phyloP scores from a whole-genome alignment of 2,329 filamentous ascomycete species.

The Pyrenochaeta sp. region DNA sequence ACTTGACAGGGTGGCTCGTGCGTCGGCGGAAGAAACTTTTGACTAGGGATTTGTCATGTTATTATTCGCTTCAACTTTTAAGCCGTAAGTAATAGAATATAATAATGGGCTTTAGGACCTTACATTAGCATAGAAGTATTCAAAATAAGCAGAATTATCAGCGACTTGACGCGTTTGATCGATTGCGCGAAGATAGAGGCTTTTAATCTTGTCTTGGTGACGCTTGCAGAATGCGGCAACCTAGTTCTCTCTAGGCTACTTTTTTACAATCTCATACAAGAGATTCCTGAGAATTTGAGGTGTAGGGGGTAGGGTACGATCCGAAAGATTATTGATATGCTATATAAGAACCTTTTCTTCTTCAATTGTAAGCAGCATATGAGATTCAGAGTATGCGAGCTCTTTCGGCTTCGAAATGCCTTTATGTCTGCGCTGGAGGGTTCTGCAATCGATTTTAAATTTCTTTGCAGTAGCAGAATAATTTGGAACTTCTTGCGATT shows the following conservation, averaged over 20 bases:
- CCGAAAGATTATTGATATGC: constrained; percentile 6
- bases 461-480: background rate
- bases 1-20: background rate
- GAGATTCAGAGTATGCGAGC: background rate
- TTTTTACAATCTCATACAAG: background rate
- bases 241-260: background rate
- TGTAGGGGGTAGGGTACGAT: constrained; percentile 9
- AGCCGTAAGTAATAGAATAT: too few species aligned
- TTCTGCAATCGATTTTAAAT: background rate
- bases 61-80: too few species aligned
- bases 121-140: too few species aligned
- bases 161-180: background rate
- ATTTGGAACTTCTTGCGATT: background rate
- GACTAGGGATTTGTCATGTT: too few species aligned
- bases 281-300: constrained; percentile 4
- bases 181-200: constrained; percentile 1
- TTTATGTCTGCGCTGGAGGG: constrained; percentile 1
- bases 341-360: constrained; percentile 6
- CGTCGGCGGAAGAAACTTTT: background rate
- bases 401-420: constrained; percentile 1
- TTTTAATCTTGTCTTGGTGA: constrained; percentile 1
- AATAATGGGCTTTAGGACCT: too few species aligned
- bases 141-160: too few species aligned
- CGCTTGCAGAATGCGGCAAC: background rate
- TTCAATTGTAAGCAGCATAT: background rate